A percentile compares a stretch with the other conserved stretches of the same genome.
phyloP scores from a whole-genome alignment of 1,284 basidiomycete genomes.

The Coniferiporia sulphurascens region DNA sequence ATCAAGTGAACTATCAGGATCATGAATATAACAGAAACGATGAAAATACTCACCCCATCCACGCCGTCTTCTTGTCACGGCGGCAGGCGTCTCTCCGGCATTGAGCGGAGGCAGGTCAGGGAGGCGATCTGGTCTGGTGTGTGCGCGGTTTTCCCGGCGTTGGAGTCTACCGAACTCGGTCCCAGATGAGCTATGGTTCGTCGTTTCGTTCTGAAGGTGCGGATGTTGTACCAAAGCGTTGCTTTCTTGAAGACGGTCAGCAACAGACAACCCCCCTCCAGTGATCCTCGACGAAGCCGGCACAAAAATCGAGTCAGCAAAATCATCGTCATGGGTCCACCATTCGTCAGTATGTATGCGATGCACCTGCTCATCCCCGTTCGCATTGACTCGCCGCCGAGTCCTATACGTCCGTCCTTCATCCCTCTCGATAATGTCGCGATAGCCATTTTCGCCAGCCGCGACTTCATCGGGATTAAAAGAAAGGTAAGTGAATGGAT shows the following conservation, averaged over 20 bases:
- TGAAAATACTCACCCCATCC: constrained; percentile 44
- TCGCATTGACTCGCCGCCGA: constrained; percentile 34
- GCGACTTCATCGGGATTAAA: neutral
- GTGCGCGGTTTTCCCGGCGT: neutral
- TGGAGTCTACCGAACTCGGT: neutral
- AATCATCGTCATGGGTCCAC: constrained; percentile 27
- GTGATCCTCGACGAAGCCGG: neutral
- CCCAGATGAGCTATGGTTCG: neutral
- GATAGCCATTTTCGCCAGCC: neutral
- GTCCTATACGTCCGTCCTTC: constrained; percentile 33
- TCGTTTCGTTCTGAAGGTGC: neutral
- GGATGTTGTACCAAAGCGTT: neutral
- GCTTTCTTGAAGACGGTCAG: neutral
- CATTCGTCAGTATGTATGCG: constrained; percentile 35
- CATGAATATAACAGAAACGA: neutral
- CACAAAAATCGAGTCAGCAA: constrained; percentile 15
- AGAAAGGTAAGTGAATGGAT: neutral
- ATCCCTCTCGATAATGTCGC: constrained; percentile 2
- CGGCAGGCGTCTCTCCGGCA: neutral
- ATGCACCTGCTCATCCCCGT: constrained; percentile 39
- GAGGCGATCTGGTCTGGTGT: neutral
- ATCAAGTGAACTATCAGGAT: neutral
- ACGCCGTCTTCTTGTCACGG: constrained; percentile 31
- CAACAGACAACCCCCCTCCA: neutral
- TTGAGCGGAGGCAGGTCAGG: neutral